Base-by-base conservation (phyloP, 345 rosid species). In the Mangifera indica region DNA sequence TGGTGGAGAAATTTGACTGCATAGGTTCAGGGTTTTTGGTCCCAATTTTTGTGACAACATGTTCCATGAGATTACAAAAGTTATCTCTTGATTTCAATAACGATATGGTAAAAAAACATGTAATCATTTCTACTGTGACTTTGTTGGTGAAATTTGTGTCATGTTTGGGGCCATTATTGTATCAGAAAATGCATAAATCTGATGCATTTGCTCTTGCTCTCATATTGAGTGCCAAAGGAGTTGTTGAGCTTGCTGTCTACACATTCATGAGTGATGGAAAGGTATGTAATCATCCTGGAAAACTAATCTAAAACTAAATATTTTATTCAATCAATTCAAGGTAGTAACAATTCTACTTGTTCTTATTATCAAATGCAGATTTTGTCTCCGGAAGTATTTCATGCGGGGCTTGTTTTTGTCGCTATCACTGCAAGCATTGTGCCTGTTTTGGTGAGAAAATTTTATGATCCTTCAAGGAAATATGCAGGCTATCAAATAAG, bases 401-500 rank as follows among this genome's bases (percentile, higher is more conserved):
- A 37, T 37, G 42, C 42, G 0, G 42, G 42, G 8, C 42, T 37
- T 6, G 0, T 37, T 37, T 37, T 37, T 13, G 9, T 71, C 37
- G n/a, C 67, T 3, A 0, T 76, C 22, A 0, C 46, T 3, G 22
- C 25, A 0, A 46, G 29, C 55, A 2, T 45, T 3, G 48, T 72
- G 34, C 83, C 81, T 9, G 11, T 72, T 11, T 37, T 32, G 9
- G 60, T 73, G 20, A 60, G 40, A 60, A 20, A 3, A 21, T 72
- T 82, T 2, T 55, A 77, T 29, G 79, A 77, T 72, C 81, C 80
- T 15, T 40, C 83, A 3, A 59, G 58, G 49, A 77, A 72, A 37
- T 80, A 73, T 46, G 69, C 63, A 7, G 84, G 79, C 25, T 72
- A 76, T 70, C 65, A 73, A 24, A 73, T 54, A 34, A 71, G 76